Conservation (phyloP, 2,329 filamentous ascomycete genomes). For the Diaporthe helianthi region DNA sequence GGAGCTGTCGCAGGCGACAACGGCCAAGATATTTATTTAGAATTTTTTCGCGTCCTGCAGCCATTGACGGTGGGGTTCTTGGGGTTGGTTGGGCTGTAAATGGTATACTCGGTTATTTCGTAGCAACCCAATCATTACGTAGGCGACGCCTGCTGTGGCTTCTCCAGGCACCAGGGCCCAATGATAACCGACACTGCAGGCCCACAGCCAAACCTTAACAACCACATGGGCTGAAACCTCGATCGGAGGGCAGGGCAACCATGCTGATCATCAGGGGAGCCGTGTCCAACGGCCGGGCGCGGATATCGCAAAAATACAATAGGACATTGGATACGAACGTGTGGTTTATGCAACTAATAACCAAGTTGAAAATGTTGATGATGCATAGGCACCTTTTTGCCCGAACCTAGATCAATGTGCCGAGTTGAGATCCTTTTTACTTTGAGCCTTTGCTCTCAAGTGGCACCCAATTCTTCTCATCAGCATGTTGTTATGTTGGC, state of each 20-base stretch:
- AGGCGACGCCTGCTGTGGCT: no score
- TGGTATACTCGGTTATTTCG: no score
- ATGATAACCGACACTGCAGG: neutral
- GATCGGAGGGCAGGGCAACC: neutral
- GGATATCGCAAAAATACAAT: neutral
- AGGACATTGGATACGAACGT: neutral
- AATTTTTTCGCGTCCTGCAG: neutral
- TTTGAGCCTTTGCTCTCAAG: no score
- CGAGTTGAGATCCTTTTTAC: no score
- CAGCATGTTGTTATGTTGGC: no score
- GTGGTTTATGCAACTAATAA: neutral
- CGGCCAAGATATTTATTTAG: constrained; percentile 18
- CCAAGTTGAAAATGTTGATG: neutral
- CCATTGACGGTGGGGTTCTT: neutral
- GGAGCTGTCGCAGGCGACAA: neutral
- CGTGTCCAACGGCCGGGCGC: no score
- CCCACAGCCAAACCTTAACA: constrained; percentile 9
- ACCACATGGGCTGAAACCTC: neutral
- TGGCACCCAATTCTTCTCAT: no score
- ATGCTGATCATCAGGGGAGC: neutral
- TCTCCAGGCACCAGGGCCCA: neutral
- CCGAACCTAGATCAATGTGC: no score
- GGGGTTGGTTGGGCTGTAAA: constrained; percentile 15
- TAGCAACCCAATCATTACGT: constrained; percentile 23
- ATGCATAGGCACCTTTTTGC: neutral